Conservation (phyloP, 1,284 basidiomycete species). For the Sanguinoderma infundibulare region DNA sequence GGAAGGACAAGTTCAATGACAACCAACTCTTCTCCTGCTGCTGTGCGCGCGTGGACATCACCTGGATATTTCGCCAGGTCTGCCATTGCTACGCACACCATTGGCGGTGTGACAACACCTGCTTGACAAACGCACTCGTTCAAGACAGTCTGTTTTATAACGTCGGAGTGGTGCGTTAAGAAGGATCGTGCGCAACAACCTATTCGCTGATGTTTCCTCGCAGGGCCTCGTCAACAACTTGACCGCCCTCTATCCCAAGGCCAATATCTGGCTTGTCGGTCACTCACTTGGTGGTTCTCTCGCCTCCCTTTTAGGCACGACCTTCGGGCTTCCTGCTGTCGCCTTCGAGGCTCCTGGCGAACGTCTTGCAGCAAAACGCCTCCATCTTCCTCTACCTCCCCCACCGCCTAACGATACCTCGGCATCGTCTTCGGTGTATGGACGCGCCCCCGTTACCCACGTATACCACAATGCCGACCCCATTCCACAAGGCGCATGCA, state of each 20-base stretch:
- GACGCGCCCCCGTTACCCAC: slow-evolving; percentile 59
- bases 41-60: slow-evolving; percentile 91
- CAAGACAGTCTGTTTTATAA: slow-evolving; percentile 93
- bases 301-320: slow-evolving; percentile 86
- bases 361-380: slow-evolving; percentile 80
- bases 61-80: slow-evolving; percentile 82
- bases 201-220: background rate
- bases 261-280: slow-evolving; percentile 93
- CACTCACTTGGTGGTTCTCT: slow-evolving; percentile 90
- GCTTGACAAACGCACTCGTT: slow-evolving; percentile 84
- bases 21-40: slow-evolving; percentile 98
- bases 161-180: slow-evolving; percentile 68
- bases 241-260: slow-evolving; percentile 78
- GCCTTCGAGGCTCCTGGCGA: slow-evolving; percentile 96
- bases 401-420: slow-evolving; percentile 23
- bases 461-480: slow-evolving; percentile 85
- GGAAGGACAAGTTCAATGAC: slow-evolving; percentile 96
- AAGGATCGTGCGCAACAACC: background rate
- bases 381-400: slow-evolving; percentile 83
- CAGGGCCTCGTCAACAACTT: slow-evolving; percentile 84
- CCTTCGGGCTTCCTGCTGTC: slow-evolving; percentile 93
- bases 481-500: slow-evolving; percentile 79
- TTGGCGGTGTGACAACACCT: slow-evolving; percentile 82
- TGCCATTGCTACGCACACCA: slow-evolving; percentile 85
- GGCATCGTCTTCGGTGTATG: slow-evolving; percentile 49